Percentiles rank a stretch among this genome's conserved stretches.
These are phyloP conservation scores for Zygnema circumcarinatum DNA, from an alignment of 139 green algal species.

Conservation along the genomic window DNA sequence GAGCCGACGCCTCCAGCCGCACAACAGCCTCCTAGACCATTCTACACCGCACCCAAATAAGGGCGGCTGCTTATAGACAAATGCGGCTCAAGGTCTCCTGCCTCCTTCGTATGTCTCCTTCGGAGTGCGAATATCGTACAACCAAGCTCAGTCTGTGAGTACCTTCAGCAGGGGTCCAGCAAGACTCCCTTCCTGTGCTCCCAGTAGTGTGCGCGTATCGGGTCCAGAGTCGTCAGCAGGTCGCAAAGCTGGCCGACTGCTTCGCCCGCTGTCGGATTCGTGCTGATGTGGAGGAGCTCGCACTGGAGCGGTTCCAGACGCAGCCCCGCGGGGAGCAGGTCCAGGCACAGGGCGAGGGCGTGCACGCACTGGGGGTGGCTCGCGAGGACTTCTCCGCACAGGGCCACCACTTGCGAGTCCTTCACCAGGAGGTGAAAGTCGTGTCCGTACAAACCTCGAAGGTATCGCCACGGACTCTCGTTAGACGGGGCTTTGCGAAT, in stretches of 20 bases:
- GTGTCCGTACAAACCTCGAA: constrained; percentile 53
- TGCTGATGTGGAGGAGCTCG: background rate
- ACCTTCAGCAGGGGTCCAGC: too few relatives aligned
- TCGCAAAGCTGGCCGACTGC: background rate
- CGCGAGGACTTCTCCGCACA: constrained; percentile 26
- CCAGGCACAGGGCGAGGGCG: constrained; percentile 25
- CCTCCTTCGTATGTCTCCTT: too few relatives aligned
- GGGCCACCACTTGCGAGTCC: background rate
- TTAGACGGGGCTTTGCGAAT: constrained; percentile 58
- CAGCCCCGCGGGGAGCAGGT: background rate
- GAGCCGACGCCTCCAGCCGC: too few relatives aligned
- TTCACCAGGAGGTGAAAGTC: background rate
- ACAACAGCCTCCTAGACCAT: too few relatives aligned
- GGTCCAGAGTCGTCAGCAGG: background rate
- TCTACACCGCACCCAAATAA: too few relatives aligned
- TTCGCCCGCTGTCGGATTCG: background rate
- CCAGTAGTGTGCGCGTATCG: background rate
- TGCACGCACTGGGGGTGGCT: constrained; percentile 29
- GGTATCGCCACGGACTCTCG: constrained; percentile 64
- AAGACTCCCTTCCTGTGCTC: background rate
- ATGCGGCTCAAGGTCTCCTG: too few relatives aligned
- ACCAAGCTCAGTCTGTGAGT: too few relatives aligned
- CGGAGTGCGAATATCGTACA: too few relatives aligned
- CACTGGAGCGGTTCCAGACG: background rate
- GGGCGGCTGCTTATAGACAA: too few relatives aligned